Base-by-base conservation (phyloP, 805 yeast species). In the Hanseniaspora meyeri region DNA sequence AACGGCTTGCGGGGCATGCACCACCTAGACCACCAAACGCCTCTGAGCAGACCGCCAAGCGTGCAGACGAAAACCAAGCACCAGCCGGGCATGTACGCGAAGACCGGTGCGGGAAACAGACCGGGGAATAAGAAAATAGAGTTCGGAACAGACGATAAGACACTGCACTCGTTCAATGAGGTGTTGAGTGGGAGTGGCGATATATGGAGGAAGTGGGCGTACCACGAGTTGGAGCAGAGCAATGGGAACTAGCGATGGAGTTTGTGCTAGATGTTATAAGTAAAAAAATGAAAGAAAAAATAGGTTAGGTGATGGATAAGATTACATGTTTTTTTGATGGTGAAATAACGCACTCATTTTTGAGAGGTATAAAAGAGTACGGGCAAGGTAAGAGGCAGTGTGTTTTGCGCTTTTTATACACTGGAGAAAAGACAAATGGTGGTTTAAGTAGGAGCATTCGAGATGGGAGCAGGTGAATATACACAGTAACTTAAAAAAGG, bases 121-220 rank as follows among this genome's bases (percentile, higher is more conserved):
- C 57, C 27, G 24, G 46, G 37, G 2, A 42, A 51, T 16, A 45
- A 56, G 27, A 40, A 43, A 16, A 55, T 66, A 16, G 70, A 66
- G 46, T 62, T 72, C 14, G 68, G 72, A 1, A 70, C 67, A 51
- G 72, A 71, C 57, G 78, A 78, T 38, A 73, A 72, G 57, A 70
- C 74, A 43, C 62, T 70, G 3, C 78, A 77, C 60, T 87, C 85
- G 61, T 83, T 87, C 66, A 89, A 85, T 64, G 83, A 82, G 60
- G 75, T 87, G 32, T 75, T 87, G 45, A 71, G 73, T 56, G 90
- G 83, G 66, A 90, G 95, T 2, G 95, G 95, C 36, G 95, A 87
- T 64, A 73, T 85, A 45, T 87, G 95, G 95, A 74, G 96, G 60
- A 83, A 81, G 63, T 86, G 91, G 87, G 70, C 85, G 42, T 86